Conservation (phyloP, 176 grass and related monocot genomes). For the Leersia perrieri region DNA sequence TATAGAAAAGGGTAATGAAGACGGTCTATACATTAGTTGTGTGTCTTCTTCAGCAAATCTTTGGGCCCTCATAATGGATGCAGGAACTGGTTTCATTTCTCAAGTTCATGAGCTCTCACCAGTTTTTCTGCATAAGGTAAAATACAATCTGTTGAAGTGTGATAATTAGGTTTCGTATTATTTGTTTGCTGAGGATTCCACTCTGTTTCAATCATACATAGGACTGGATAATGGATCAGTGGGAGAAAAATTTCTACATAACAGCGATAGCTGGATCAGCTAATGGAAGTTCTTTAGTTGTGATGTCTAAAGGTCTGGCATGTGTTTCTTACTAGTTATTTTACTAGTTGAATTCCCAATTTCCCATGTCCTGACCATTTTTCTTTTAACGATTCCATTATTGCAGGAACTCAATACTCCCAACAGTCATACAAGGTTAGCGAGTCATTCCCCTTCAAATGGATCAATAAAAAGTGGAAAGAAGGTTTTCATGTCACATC, state of each 20-base stretch:
- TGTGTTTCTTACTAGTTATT: neutral
- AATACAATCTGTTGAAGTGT: conserved; percentile 21
- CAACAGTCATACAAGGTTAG: conserved; percentile 98
- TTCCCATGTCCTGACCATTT: neutral
- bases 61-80: conserved; percentile 99
- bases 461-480: conserved; percentile 99
- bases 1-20: conserved; percentile 90
- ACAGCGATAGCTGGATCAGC: conserved; percentile 79
- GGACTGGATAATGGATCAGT: conserved; percentile 99
- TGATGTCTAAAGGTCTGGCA: conserved; percentile 86
- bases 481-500: conserved; percentile 98
- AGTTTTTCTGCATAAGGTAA: conserved; percentile 94
- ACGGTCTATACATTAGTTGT: conserved; percentile 82
- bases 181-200: neutral
- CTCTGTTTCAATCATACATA: conserved; percentile 27
- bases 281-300: conserved; percentile 92
- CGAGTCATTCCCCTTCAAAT: conserved; percentile 94
- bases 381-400: neutral
- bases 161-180: conserved; percentile 10
- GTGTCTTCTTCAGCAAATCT: conserved; percentile 82
- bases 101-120: conserved; percentile 90
- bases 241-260: conserved; percentile 95
- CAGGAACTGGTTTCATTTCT: conserved; percentile 80
- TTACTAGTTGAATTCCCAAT: neutral
- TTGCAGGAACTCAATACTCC: conserved; percentile 72